Evolutionary conservation across 192 early-diverging fungal species (phyloP).

Genomic region (Physocladia obscura): DNA sequence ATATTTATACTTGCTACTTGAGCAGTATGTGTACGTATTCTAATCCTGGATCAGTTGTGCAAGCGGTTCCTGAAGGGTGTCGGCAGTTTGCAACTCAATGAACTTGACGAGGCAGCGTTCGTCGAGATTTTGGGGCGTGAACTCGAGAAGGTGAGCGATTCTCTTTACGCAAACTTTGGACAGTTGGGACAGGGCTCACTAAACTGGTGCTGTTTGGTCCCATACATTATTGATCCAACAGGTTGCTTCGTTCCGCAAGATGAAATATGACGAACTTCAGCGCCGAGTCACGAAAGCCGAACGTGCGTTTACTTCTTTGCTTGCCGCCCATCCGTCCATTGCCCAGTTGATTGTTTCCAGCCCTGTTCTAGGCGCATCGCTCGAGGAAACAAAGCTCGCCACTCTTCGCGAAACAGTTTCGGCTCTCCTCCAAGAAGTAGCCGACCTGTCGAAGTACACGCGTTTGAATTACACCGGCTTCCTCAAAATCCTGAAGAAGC

Average conservation of each 20-base stretch:
- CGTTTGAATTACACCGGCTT: slow-evolving; percentile 54
- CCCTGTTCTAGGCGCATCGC: slow-evolving; percentile 16
- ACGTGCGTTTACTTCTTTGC: slow-evolving; percentile 35
- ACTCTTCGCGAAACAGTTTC: slow-evolving; percentile 41
- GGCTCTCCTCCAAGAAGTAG: slow-evolving; percentile 44
- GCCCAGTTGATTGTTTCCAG: slow-evolving; percentile 2
- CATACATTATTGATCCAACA: not conserved
- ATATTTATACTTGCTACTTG: not conserved
- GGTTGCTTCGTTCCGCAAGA: slow-evolving; percentile 53
- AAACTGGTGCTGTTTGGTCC: not conserved
- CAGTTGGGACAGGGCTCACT: not conserved
- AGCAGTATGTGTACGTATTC: not conserved
- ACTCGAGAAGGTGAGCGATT: slow-evolving; percentile 72
- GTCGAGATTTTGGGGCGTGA: slow-evolving; percentile 85
- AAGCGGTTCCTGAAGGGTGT: slow-evolving; percentile 78
- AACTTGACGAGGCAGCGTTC: slow-evolving; percentile 81
- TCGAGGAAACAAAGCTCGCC: slow-evolving; percentile 3
- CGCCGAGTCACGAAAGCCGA: slow-evolving; percentile 51
- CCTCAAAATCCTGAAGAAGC: slow-evolving; percentile 91
- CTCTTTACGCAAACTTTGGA: not conserved
- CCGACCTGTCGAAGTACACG: slow-evolving; percentile 52
- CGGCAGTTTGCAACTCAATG: slow-evolving; percentile 64
- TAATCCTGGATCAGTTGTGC: slow-evolving; percentile 74
- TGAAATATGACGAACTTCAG: slow-evolving; percentile 54
- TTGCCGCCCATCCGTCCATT: slow-evolving; percentile 19